Base-by-base conservation (phyloP, 2,329 filamentous ascomycete species). In the Sphaerulina populicola region DNA sequence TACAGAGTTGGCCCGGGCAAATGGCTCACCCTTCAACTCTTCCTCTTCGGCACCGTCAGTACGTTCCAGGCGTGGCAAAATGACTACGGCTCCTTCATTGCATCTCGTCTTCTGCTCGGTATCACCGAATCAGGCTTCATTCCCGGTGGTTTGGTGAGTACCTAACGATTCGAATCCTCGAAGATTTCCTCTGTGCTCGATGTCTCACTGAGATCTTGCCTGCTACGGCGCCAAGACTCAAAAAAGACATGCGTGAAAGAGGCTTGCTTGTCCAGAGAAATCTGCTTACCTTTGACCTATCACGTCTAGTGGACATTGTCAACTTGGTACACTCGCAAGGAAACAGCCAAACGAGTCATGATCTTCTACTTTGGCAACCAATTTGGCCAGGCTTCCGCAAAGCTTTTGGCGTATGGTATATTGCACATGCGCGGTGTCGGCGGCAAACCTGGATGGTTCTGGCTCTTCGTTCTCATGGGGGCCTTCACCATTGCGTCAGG, bases 281-380 rank as follows among this genome's bases (percentile, higher is more conserved):
- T 27, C 6, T 27, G 23, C 23, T 27, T 6, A 27, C 23, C 23
- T 27, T 27, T 27, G 23, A 27, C 23, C 23, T 4, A 27, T 7
- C 23, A 27, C 23, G 23, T 27, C 23, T 27, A 27, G 23, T 76
- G 70, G 61, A 75, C 74, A 0, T 68, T 76, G 1, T 74, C 72
- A 0, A 65, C 69, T 1, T 76, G 72, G 72, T 76, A 76, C 51
- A 76, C 72, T 27, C 66, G 66, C 3, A 64, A 67, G 6, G 73
- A 76, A 53, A 74, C 70, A 0, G 72, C 70, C 44, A 74, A 72
- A 58, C 63, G 73, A 1, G 72, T 75, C 47, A 68, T 71, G 9
- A 66, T 64, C 9, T 75, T 71, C 57, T 75, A 74, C 47, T 66
- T 75, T 14, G 72, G 73, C 1, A 75, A 73, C 43, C 68, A 71